Percentiles rank a stretch among this genome's conserved stretches.
These are phyloP conservation scores for Meredithiella fracta DNA, from an alignment of 2,329 filamentous ascomycete species.

Conservation along the genomic window DNA sequence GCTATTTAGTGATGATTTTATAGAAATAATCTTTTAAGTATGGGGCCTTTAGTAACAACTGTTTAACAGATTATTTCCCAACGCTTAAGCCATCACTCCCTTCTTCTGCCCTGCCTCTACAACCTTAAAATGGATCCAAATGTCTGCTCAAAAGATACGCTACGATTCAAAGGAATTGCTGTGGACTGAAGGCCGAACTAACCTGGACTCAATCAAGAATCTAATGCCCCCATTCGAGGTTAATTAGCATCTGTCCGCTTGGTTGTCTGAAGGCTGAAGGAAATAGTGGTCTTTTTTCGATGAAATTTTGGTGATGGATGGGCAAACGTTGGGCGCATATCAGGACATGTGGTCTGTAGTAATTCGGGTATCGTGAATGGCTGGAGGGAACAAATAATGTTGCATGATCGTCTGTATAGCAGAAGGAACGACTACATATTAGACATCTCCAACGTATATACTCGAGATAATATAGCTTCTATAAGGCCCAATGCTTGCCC, in stretches of 20 bases:
- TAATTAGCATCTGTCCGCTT: neutral
- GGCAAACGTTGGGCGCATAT: neutral
- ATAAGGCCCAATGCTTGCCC: too few relatives aligned
- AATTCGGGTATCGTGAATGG: neutral
- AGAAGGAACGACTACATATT: too few relatives aligned
- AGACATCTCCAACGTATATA: too few relatives aligned
- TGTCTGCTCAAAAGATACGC: neutral
- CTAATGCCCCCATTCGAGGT: neutral
- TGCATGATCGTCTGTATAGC: neutral
- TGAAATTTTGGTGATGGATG: neutral
- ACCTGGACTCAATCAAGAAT: neutral
- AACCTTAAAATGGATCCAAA: neutral
- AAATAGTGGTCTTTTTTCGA: neutral
- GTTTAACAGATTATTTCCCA: neutral
- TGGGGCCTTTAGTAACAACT: too few relatives aligned
- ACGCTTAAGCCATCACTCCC: neutral
- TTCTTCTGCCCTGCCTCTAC: neutral
- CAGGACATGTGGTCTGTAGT: neutral
- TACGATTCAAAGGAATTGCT: conserved; percentile 7
- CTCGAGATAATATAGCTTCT: too few relatives aligned
- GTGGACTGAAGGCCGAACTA: conserved; percentile 6
- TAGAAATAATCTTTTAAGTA: too few relatives aligned
- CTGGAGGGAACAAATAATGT: neutral
- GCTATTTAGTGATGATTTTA: neutral
- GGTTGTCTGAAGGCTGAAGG: neutral